Percentiles rank a stretch among this genome's conserved stretches.
phyloP scores from a whole-genome alignment of 2,329 filamentous ascomycete genomes.

The Daldinia sp. region DNA sequence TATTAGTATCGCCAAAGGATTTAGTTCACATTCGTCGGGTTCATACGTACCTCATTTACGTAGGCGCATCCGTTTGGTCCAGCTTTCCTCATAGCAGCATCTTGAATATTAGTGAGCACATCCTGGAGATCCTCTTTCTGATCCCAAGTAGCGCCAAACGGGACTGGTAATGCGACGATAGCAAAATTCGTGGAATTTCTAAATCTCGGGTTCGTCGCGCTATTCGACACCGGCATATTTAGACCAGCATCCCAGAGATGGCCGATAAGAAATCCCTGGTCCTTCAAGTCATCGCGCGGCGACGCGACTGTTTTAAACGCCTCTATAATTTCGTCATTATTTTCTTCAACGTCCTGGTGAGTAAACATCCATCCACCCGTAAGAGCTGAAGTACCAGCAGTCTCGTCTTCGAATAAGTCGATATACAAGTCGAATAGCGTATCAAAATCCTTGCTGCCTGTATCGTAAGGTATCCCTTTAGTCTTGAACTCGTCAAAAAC shows the following conservation, averaged over 20 bases:
- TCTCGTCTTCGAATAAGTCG: conserved; percentile 55
- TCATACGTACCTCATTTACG: conserved; percentile 56
- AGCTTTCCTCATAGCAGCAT: conserved; percentile 54
- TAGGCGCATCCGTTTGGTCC: conserved; percentile 58
- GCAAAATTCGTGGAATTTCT: conserved; percentile 53
- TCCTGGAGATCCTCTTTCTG: conserved; percentile 58
- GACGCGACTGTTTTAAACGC: conserved; percentile 53
- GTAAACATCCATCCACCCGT: conserved; percentile 56
- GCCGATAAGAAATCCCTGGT: conserved; percentile 52
- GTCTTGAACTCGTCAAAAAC: conserved; percentile 52
- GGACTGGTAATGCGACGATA: conserved; percentile 52
- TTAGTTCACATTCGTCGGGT: neutral
- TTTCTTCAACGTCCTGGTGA: conserved; percentile 53
- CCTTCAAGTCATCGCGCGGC: conserved; percentile 47
- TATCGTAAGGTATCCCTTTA: conserved; percentile 49
- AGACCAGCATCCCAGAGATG: conserved; percentile 57
- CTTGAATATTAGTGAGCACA: conserved; percentile 55
- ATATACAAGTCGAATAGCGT: conserved; percentile 55
- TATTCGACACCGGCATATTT: conserved; percentile 53
- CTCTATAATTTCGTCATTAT: conserved; percentile 53
- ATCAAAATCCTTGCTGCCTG: conserved; percentile 48
- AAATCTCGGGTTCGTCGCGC: conserved; percentile 56
- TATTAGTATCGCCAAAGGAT: conserved; percentile 15
- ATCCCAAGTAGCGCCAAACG: conserved; percentile 56
- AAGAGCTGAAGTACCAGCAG: conserved; percentile 51